Evolutionary conservation across 2,329 filamentous ascomycete genomes (phyloP).

Genomic region (Hymenoscyphus repandus): DNA sequence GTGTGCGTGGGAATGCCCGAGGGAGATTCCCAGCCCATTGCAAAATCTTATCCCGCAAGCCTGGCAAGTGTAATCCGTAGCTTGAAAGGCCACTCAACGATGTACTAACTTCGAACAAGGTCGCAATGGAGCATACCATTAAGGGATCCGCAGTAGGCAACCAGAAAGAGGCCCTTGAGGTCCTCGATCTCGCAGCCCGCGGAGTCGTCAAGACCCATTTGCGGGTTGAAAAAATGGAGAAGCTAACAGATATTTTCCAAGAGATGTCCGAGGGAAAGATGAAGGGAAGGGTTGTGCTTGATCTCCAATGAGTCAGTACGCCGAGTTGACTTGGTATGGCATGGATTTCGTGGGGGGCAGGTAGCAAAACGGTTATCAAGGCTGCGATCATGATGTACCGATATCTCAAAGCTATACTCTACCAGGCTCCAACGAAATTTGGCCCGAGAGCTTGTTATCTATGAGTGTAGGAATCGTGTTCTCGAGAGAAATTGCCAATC

Average conservation of each 20-base stretch:
- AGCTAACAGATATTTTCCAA: conserved; percentile 40
- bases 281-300: conserved; percentile 43
- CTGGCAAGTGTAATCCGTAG: conserved; percentile 26
- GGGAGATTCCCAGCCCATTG: conserved; percentile 39
- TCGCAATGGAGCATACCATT: conserved; percentile 40
- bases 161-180: conserved; percentile 43
- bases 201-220: conserved; percentile 42
- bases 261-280: conserved; percentile 40
- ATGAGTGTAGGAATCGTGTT: too few species aligned
- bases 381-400: too few species aligned
- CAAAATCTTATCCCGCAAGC: conserved; percentile 36
- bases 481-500: too few species aligned
- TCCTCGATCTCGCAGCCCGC: conserved; percentile 41
- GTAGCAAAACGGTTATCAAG: too few species aligned
- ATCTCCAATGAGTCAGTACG: conserved; percentile 29
- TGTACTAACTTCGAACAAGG: conserved; percentile 11
- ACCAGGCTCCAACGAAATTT: too few species aligned
- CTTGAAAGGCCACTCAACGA: neutral
- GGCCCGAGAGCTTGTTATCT: too few species aligned
- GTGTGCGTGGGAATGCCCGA: conserved; percentile 49
- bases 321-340: neutral
- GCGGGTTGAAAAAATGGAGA: conserved; percentile 42
- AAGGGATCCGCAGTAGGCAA: conserved; percentile 46
- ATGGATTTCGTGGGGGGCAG: neutral
- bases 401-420: too few species aligned